A percentile compares a stretch with the other conserved stretches of the same genome.
phyloP scores from a whole-genome alignment of 306 rosid species.

The Prunus salicina region DNA sequence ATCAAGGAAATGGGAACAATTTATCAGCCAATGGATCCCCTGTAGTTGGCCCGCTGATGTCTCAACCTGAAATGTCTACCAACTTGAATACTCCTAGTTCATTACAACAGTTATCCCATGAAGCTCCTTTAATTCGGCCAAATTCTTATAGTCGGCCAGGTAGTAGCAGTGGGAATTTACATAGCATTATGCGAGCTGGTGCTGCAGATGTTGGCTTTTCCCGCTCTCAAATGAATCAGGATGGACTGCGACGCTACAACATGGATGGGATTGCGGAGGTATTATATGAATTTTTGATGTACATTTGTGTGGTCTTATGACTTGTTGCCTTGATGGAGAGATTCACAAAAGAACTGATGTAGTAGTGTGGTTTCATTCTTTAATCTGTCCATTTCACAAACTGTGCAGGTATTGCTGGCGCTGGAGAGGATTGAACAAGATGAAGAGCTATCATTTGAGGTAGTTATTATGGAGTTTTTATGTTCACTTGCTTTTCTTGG shows the following conservation, averaged over 20 bases:
- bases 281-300: conserved; percentile 7
- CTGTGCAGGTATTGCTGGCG: conserved; percentile 71
- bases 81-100: conserved; percentile 44
- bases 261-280: conserved; percentile 96
- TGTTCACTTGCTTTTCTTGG: not conserved
- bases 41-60: conserved; percentile 36
- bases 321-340: not conserved
- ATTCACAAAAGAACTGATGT: not conserved
- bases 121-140: conserved; percentile 40
- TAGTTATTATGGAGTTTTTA: conserved; percentile 20
- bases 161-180: conserved; percentile 48
- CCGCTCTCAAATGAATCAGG: conserved; percentile 54
- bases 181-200: conserved; percentile 39
- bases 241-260: conserved; percentile 58
- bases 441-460: conserved; percentile 95
- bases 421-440: conserved; percentile 96
- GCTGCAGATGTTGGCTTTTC: conserved; percentile 52
- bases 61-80: conserved; percentile 37
- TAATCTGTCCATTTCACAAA: conserved; percentile 4
- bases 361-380: not conserved
- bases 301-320: not conserved
- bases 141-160: conserved; percentile 51
- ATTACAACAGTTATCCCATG: conserved; percentile 38
- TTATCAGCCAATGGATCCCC: conserved; percentile 34
- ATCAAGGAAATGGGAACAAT: conserved; percentile 53